phyloP scores from a whole-genome alignment of 495 filamentous ascomycete genomes.

The Xylaria curta region DNA sequence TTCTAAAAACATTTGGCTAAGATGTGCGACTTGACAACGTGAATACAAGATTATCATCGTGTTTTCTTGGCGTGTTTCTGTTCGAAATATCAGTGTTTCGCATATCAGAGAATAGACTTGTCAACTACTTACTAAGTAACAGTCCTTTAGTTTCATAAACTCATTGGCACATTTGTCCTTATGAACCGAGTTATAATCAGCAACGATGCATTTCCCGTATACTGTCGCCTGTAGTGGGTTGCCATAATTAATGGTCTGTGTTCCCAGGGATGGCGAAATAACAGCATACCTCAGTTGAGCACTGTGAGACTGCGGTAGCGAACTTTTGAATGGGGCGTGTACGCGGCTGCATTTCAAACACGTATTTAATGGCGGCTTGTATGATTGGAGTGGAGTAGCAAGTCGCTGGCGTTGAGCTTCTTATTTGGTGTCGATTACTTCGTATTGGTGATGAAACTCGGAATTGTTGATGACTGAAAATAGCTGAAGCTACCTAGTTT shows the following conservation, averaged over 20 bases:
- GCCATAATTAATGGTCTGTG: conserved; percentile 17
- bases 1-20: neutral
- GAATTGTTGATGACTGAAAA: conserved; percentile 4
- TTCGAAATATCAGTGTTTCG: conserved; percentile 9
- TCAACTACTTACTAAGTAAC: conserved; percentile 71
- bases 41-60: conserved; percentile 32
- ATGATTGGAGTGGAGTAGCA: neutral
- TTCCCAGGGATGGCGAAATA: conserved; percentile 9
- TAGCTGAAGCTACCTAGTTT: too few species aligned
- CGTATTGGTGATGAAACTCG: neutral
- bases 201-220: conserved; percentile 92
- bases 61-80: conserved; percentile 56
- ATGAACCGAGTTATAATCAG: conserved; percentile 87
- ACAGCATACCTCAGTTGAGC: conserved; percentile 73
- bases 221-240: conserved; percentile 66
- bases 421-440: neutral
- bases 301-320: conserved; percentile 81
- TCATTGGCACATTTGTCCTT: conserved; percentile 91
- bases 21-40: neutral
- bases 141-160: conserved; percentile 87
- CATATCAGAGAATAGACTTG: neutral
- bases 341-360: conserved; percentile 40
- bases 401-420: neutral
- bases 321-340: conserved; percentile 87
- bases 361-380: neutral